Evolutionary conservation across 2,329 filamentous ascomycete genomes (phyloP).

Genomic region (Arthrinium puccinioides): DNA sequence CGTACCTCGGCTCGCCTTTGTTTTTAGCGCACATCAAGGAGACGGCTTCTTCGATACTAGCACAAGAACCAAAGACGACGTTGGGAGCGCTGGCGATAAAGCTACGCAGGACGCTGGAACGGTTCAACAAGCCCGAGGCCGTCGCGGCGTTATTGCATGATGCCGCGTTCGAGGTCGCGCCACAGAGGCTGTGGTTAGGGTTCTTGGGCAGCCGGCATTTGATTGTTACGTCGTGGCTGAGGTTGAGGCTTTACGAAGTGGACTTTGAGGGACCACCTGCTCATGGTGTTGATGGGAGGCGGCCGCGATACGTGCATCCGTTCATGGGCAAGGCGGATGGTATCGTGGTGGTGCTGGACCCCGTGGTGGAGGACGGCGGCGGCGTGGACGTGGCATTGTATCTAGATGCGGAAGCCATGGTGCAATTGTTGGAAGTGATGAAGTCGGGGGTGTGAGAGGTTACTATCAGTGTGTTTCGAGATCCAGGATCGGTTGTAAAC

Average conservation of each 20-base stretch:
- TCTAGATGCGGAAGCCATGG: conserved; percentile 18
- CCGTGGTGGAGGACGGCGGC: conserved; percentile 11
- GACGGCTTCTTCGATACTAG: too few relatives aligned
- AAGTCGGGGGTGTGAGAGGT: too few relatives aligned
- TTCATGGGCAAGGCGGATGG: conserved; percentile 36
- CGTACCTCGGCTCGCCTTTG: conserved; percentile 37
- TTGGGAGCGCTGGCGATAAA: conserved; percentile 18
- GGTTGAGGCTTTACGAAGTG: conserved; percentile 29
- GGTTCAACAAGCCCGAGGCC: conserved; percentile 28
- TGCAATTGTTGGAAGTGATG: background rate
- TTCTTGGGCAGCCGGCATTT: conserved; percentile 34
- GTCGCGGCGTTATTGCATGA: conserved; percentile 34
- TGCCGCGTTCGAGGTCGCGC: conserved; percentile 32
- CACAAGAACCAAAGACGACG: too few relatives aligned
- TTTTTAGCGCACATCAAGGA: conserved; percentile 26
- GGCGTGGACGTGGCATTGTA: conserved; percentile 27
- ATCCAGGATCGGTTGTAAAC: too few relatives aligned
- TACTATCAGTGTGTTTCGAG: too few relatives aligned
- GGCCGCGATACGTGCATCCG: conserved; percentile 29
- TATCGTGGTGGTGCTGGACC: conserved; percentile 32
- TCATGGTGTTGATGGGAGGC: too few relatives aligned
- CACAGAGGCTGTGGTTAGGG: conserved; percentile 39
- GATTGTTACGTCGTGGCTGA: conserved; percentile 36
- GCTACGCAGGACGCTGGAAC: conserved; percentile 27
- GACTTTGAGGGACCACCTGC: too few relatives aligned